Evolutionary conservation across 2,329 filamentous ascomycete genomes (phyloP), one percentile per base, ranked within the genome.

Genomic region (Ceratocystis papillata): DNA sequence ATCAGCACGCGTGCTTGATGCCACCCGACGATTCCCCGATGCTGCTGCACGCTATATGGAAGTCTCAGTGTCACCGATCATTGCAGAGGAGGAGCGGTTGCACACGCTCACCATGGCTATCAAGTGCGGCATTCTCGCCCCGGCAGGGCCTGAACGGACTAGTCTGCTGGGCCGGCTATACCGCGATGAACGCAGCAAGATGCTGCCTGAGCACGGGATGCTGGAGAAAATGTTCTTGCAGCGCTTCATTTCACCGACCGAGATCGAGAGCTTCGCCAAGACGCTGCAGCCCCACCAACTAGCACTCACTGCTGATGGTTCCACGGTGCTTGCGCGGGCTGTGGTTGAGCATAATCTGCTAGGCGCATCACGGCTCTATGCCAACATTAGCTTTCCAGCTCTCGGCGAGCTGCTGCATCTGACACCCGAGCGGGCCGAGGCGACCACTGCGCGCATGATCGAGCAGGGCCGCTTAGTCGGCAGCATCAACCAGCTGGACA

Each of bases 151-250:
- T 0, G 81, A 87, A 72, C 86, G 94, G 65, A 90, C 88, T 69
- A 85, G 89, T 60, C 86, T 87, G 55, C 82, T 99, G 20, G 90
- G 86, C 3, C 86, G 88, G 64, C 79, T 99, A 15, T 96, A 96
- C 82, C 96, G 96, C 76, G 94, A 99, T 75, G 94, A 97, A 70
- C 84, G 94, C 37, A 83, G 89, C 0, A 79, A 80, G 2, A 83
- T 86, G 62, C 83, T 94, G 1, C 83, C 87, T 41, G 90, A 97
- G 76, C 93, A 88, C 73, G 80, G 85, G 62, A 96, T 99, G 65
- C 79, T 99, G 15, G 94, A 97, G 79, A 97, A 97, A 79, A 97
- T 99, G 84, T 96, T 96, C 75, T 81, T 97, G 62, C 90, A 97
- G 75, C 85, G 92, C 5, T 80, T 99, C 2, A 80, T 99, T 62